Evolutionary conservation across 352 stramenopile genomes (phyloP).

Genomic region (Phytophthora kernoviae): DNA sequence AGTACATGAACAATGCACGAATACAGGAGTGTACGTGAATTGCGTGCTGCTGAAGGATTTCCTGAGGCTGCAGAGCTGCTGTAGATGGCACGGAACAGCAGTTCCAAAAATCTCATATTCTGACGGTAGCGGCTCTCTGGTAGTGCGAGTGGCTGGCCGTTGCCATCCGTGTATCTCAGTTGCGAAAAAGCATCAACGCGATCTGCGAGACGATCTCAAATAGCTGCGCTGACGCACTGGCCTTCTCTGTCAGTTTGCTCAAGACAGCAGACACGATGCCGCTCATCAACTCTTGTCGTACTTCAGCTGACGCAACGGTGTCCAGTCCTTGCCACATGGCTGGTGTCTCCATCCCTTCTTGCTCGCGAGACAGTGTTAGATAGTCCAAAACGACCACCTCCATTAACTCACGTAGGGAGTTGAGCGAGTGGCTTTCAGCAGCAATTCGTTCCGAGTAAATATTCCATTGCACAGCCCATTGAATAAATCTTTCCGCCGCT

Average conservation of each 20-base stretch:
- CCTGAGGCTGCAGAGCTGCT: constrained; percentile 64
- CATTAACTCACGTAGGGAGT: constrained; percentile 76
- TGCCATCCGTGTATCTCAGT: constrained; percentile 33
- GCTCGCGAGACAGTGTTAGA: constrained; percentile 48
- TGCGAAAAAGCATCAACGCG: constrained; percentile 67
- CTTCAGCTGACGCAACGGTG: constrained; percentile 55
- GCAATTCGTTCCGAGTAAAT: constrained; percentile 84
- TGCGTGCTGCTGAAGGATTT: constrained; percentile 76
- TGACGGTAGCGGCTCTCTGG: constrained; percentile 51
- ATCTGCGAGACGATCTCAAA: constrained; percentile 80
- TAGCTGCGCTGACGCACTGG: constrained; percentile 63
- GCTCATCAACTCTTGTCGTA: constrained; percentile 65
- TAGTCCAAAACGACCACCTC: constrained; percentile 85
- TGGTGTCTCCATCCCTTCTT: constrained; percentile 34
- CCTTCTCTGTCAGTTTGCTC: constrained; percentile 61
- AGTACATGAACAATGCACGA: constrained; percentile 78
- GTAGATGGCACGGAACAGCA: constrained; percentile 67
- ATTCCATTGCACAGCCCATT: constrained; percentile 87
- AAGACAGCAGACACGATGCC: constrained; percentile 66
- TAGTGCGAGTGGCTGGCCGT: constrained; percentile 23
- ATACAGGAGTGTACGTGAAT: constrained; percentile 80
- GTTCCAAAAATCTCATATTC: constrained; percentile 58
- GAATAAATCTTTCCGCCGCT: constrained; percentile 54
- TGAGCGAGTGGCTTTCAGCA: constrained; percentile 78
- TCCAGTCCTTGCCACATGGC: constrained; percentile 74